Percentiles rank a stretch among this genome's conserved stretches.
phyloP scores from a whole-genome alignment of 352 stramenopile species.

The Peronosclerospora sorghi region DNA sequence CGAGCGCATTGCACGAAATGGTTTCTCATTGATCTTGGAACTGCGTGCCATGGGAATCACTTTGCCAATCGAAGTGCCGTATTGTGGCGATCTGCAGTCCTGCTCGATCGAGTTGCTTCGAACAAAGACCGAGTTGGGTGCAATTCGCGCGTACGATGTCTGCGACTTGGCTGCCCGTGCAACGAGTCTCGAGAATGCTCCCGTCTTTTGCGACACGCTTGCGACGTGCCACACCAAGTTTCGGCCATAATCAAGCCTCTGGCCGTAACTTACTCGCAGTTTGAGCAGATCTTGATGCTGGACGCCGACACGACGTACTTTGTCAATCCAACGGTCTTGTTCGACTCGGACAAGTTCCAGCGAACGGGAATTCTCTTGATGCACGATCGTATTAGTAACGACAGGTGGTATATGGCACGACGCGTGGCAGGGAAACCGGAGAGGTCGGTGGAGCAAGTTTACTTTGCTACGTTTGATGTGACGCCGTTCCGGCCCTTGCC shows the following conservation, averaged over 20 bases:
- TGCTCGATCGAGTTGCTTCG: conserved; percentile 24
- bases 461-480: conserved; percentile 20
- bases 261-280: conserved; percentile 37
- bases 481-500: conserved; percentile 11
- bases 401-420: conserved; percentile 22
- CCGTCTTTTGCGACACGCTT: conserved; percentile 33
- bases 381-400: conserved; percentile 36
- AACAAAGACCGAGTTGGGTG: conserved; percentile 11
- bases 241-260: conserved; percentile 43
- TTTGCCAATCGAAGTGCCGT: conserved; percentile 38
- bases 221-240: conserved; percentile 30
- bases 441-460: conserved; percentile 16
- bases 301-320: conserved; percentile 56
- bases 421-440: conserved; percentile 8
- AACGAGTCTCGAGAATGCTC: conserved; percentile 14
- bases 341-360: conserved; percentile 32
- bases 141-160: conserved; percentile 22
- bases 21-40: conserved; percentile 38
- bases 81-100: conserved; percentile 39
- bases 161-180: conserved; percentile 21
- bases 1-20: conserved; percentile 26
- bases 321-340: conserved; percentile 35
- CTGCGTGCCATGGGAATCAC: conserved; percentile 29
- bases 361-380: conserved; percentile 47
- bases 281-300: conserved; percentile 50